Evolutionary conservation across 1,284 basidiomycete genomes (phyloP).

Genomic region (Trametes polyzona): DNA sequence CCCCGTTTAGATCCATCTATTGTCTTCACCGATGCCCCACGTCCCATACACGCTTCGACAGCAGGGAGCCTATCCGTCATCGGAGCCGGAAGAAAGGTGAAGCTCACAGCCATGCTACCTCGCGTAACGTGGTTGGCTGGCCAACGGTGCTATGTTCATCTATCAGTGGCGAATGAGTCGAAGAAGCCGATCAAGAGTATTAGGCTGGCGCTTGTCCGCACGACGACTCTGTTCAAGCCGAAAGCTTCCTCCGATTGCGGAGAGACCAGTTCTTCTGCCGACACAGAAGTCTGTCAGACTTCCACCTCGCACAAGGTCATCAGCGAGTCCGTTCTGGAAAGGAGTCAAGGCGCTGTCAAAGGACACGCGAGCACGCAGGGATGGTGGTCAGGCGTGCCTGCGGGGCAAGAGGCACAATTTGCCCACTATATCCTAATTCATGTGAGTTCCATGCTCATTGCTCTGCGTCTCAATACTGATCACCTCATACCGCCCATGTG

Average conservation of each 20-base stretch:
- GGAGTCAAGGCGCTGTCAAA: slow-evolving; percentile 64
- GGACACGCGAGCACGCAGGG: slow-evolving; percentile 82
- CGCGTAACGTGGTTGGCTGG: slow-evolving; percentile 87
- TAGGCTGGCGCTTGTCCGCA: slow-evolving; percentile 72
- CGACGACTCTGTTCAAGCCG: slow-evolving; percentile 72
- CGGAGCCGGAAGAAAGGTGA: slow-evolving; percentile 67
- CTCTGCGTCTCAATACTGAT: background rate
- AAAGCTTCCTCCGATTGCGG: slow-evolving; percentile 47
- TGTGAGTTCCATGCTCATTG: slow-evolving; percentile 48
- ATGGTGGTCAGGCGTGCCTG: slow-evolving; percentile 84
- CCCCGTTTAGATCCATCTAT: slow-evolving; percentile 75
- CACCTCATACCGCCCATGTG: background rate
- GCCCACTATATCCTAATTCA: slow-evolving; percentile 71
- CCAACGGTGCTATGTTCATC: slow-evolving; percentile 76
- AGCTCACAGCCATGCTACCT: slow-evolving; percentile 73
- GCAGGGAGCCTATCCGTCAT: slow-evolving; percentile 67
- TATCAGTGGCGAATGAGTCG: slow-evolving; percentile 76
- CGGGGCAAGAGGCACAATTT: slow-evolving; percentile 65
- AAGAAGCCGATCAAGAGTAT: slow-evolving; percentile 75
- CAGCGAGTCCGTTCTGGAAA: slow-evolving; percentile 66
- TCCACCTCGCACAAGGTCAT: slow-evolving; percentile 68
- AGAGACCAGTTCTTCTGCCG: slow-evolving; percentile 31
- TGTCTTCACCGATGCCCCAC: slow-evolving; percentile 64
- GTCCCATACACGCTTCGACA: slow-evolving; percentile 64
- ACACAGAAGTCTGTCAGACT: slow-evolving; percentile 63